Conservation (phyloP, 805 yeast genomes). For the Yarrowia porcina region DNA sequence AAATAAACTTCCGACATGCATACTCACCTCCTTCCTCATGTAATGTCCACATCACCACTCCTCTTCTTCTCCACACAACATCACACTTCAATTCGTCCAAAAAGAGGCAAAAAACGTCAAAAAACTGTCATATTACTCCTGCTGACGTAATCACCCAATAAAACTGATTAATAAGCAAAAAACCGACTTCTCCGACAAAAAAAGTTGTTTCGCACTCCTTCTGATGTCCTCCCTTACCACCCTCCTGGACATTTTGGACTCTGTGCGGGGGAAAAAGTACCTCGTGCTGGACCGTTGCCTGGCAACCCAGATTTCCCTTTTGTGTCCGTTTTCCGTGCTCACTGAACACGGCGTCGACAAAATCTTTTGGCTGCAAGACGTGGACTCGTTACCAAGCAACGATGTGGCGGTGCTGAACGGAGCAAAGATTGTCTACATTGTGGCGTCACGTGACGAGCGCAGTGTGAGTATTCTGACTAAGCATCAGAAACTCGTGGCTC, state of each 20-base stretch:
- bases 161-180: too few species aligned
- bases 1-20: not conserved
- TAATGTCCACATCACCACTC: not conserved
- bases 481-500: not conserved
- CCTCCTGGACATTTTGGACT: conserved; percentile 1
- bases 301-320: conserved; percentile 49
- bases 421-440: not conserved
- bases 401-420: not conserved
- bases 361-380: conserved; percentile 46
- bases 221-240: not conserved
- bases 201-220: too few species aligned
- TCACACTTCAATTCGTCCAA: not conserved
- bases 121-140: too few species aligned
- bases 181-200: too few species aligned
- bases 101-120: not conserved
- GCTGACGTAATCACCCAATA: not conserved
- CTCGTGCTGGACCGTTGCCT: conserved; percentile 48
- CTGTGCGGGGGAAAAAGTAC: conserved; percentile 32
- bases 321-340: conserved; percentile 54
- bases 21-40: not conserved
- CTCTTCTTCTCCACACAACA: not conserved
- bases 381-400: conserved; percentile 15
- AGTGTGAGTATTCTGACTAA: not conserved
- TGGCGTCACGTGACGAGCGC: not conserved
- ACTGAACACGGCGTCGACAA: conserved; percentile 50